These are phyloP conservation scores for Trypanosoma theileri DNA, from an alignment of 208 protist genomes.

Conservation along the genomic window DNA sequence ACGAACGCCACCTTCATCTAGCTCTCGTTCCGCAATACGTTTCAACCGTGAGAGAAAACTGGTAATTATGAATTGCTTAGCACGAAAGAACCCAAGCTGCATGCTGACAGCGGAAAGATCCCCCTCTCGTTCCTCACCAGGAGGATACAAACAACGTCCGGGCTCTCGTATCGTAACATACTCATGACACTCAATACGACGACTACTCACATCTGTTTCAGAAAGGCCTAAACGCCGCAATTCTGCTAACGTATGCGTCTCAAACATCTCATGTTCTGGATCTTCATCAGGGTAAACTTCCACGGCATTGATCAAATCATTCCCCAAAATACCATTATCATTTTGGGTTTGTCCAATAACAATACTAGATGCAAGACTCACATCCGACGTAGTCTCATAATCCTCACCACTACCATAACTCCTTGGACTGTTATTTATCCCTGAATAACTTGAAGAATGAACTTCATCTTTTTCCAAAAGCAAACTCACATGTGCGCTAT, in stretches of 20 bases:
- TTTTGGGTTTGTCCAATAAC: conserved; percentile 37
- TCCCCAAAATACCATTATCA: conserved; percentile 59
- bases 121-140: conserved; percentile 34
- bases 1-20: conserved; percentile 24
- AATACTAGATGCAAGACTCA: conserved; percentile 25
- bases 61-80: conserved; percentile 80
- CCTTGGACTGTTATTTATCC: conserved; percentile 17
- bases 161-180: conserved; percentile 78
- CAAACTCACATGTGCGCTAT: too few relatives aligned
- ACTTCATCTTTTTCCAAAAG: neutral
- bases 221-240: conserved; percentile 31
- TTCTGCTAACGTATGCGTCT: conserved; percentile 40
- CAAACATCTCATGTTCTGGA: conserved; percentile 49
- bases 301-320: conserved; percentile 14
- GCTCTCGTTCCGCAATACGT: conserved; percentile 51
- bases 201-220: conserved; percentile 42
- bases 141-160: conserved; percentile 76
- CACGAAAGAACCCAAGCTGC: conserved; percentile 82
- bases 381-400: conserved; percentile 20
- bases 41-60: conserved; percentile 5
- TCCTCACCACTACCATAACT: conserved; percentile 15
- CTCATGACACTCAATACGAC: conserved; percentile 52
- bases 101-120: conserved; percentile 60
- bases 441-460: neutral
- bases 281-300: conserved; percentile 23